A percentile compares a stretch with the other conserved stretches of the same genome.
These are phyloP conservation scores for Candida germanica DNA, from an alignment of 805 yeast species.

Conservation along the genomic window DNA sequence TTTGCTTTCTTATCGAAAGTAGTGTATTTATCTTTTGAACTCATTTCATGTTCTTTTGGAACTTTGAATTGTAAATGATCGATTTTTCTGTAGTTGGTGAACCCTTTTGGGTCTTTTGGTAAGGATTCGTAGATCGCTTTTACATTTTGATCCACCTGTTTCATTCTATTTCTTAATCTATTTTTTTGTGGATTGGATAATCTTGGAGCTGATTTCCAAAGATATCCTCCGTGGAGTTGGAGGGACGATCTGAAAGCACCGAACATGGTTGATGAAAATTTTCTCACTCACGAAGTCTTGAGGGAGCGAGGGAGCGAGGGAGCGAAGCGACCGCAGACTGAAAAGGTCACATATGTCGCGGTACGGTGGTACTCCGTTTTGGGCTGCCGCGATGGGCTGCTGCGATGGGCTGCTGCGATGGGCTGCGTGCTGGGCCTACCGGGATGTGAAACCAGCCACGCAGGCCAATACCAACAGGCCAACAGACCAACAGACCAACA, in stretches of 20 bases:
- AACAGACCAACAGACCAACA: no score
- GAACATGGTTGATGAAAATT: no score
- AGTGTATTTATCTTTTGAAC: conserved; percentile 79
- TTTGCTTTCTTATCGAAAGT: conserved; percentile 71
- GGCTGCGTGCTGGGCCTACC: no score
- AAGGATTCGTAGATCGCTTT: conserved; percentile 51
- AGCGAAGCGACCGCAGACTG: no score
- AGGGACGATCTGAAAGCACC: conserved; percentile 69
- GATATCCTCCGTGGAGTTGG: conserved; percentile 64
- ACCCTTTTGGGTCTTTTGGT: conserved; percentile 21
- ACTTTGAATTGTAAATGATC: conserved; percentile 39
- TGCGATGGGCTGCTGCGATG: no score
- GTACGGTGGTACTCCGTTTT: no score
- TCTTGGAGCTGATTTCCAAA: conserved; percentile 56
- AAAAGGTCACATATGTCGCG: no score
- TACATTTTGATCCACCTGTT: conserved; percentile 75
- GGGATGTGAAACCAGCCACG: no score
- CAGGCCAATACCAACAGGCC: no score
- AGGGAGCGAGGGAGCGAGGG: no score
- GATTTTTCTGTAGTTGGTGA: conserved; percentile 34
- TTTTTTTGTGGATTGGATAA: conserved; percentile 76
- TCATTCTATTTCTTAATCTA: conserved; percentile 81
- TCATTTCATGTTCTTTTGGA: conserved; percentile 83
- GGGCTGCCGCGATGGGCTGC: no score
- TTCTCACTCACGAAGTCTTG: no score